Conservation (phyloP, 192 early-diverging fungal genomes). For the Coemansia sp. region DNA sequence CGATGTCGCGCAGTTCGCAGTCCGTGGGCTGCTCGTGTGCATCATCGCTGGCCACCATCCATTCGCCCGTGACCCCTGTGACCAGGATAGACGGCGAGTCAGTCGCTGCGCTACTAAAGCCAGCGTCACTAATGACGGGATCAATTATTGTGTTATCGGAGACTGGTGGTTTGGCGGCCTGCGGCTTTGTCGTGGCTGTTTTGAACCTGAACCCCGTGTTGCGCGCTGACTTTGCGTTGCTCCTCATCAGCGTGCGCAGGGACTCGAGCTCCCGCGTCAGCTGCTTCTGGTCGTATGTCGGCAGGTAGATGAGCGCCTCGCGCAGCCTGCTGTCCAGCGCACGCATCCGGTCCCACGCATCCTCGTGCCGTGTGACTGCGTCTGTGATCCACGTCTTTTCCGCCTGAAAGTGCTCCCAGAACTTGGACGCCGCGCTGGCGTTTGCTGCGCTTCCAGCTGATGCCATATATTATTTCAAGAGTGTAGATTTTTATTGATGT, state of each 20-base stretch:
- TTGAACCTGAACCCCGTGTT: constrained; percentile 35
- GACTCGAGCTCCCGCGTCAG: constrained; percentile 31
- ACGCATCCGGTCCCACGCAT: constrained; percentile 19
- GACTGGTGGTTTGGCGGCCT: background rate
- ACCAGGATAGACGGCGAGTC: background rate
- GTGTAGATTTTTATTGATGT: background rate
- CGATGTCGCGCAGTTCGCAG: constrained; percentile 51
- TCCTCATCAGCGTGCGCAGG: constrained; percentile 14
- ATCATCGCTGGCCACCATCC: constrained; percentile 6
- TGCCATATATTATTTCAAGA: constrained; percentile 20
- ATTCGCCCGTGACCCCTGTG: background rate
- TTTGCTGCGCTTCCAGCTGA: constrained; percentile 37
- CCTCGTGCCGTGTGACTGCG: background rate
- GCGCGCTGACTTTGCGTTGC: background rate
- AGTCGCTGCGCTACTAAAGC: background rate
- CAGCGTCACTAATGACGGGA: too few species aligned
- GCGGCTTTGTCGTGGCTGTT: constrained; percentile 8
- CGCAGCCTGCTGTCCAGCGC: constrained; percentile 33
- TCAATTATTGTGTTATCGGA: background rate
- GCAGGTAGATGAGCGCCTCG: constrained; percentile 47
- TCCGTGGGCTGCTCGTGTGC: constrained; percentile 10
- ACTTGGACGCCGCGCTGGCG: constrained; percentile 34
- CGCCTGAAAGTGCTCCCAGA: constrained; percentile 38
- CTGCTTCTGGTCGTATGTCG: constrained; percentile 45
- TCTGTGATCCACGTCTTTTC: constrained; percentile 23